Percentiles rank a stretch among this genome's conserved stretches.
Conservation (phyloP, 768 basidiomycete genomes). For the Mycena amicta region DNA sequence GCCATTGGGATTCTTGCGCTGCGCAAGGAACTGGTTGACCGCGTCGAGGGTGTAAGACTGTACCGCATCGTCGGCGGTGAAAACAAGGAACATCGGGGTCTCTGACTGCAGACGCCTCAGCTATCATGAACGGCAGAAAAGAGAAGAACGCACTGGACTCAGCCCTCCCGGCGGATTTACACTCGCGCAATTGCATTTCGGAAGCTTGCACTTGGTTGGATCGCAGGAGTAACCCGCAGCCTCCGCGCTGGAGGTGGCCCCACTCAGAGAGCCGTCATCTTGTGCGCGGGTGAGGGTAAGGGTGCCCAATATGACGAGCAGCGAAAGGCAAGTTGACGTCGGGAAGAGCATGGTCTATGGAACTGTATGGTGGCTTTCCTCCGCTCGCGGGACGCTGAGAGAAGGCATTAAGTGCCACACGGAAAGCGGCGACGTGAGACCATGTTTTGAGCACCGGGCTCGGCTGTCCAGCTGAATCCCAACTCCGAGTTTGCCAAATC, state of each 20-base stretch:
- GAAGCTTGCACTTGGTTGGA: slow-evolving; percentile 61
- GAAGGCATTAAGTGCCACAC: too few species aligned
- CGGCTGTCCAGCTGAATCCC: too few species aligned
- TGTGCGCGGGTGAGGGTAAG: too few species aligned
- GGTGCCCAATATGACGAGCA: too few species aligned
- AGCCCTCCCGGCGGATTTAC: slow-evolving; percentile 74
- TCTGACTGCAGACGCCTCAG: slow-evolving; percentile 47
- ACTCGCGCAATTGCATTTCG: slow-evolving; percentile 74
- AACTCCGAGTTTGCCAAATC: too few species aligned
- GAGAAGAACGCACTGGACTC: slow-evolving; percentile 50
- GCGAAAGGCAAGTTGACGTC: too few species aligned
- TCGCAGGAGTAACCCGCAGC: slow-evolving; percentile 77
- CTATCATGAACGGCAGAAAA: slow-evolving; percentile 55
- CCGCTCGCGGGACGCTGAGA: too few species aligned
- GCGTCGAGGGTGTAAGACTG: slow-evolving; percentile 76
- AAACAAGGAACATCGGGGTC: slow-evolving; percentile 42
- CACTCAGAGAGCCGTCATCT: slow-evolving; percentile 59
- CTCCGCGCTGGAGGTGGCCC: slow-evolving; percentile 50
- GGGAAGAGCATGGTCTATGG: too few species aligned
- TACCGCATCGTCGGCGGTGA: slow-evolving; percentile 76
- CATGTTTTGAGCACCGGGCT: too few species aligned
- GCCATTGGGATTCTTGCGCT: slow-evolving; percentile 75
- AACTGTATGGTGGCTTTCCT: too few species aligned
- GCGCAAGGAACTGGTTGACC: slow-evolving; percentile 72
- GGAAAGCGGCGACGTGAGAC: too few species aligned